A percentile compares a stretch with the other conserved stretches of the same genome.
Conservation (phyloP, 805 yeast genomes). For the Lachancea kluyveri region DNA sequence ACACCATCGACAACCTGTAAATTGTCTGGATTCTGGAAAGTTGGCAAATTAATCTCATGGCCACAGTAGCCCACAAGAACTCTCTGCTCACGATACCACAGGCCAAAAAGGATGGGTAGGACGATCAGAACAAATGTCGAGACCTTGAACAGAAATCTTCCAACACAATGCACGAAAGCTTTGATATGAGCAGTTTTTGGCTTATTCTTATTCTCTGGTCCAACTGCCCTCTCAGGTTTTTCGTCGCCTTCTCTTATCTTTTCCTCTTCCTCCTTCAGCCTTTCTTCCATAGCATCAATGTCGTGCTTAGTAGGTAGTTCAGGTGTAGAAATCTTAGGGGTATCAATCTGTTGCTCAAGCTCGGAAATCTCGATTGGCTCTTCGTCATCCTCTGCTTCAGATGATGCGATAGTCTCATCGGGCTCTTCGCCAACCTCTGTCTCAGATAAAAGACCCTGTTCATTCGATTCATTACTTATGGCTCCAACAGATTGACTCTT, state of each 20-base stretch:
- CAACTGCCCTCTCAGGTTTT: neutral
- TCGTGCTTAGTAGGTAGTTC: conserved; percentile 16
- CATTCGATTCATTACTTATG: too few relatives aligned
- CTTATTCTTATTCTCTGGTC: neutral
- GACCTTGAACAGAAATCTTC: conserved; percentile 19
- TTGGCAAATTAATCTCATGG: conserved; percentile 42
- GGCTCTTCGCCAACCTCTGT: too few relatives aligned
- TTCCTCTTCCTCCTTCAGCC: conserved; percentile 15
- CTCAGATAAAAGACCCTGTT: too few relatives aligned
- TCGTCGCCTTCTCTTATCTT: conserved; percentile 8
- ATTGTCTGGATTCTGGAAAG: conserved; percentile 29
- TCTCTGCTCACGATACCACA: conserved; percentile 63
- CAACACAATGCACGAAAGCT: neutral
- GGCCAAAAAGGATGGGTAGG: conserved; percentile 34
- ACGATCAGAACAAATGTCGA: conserved; percentile 33
- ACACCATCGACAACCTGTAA: conserved; percentile 30
- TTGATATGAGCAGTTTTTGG: neutral
- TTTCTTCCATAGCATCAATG: conserved; percentile 13
- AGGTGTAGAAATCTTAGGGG: conserved; percentile 11
- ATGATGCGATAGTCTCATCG: conserved; percentile 8
- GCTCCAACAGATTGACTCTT: too few relatives aligned
- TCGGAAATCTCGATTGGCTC: conserved; percentile 5
- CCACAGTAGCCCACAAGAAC: conserved; percentile 72
- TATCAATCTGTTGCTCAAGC: conserved; percentile 6
- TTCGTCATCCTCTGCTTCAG: conserved; percentile 9